Base-by-base conservation (phyloP, 2,329 filamentous ascomycete species). In the Pyrenophora seminiperda region DNA sequence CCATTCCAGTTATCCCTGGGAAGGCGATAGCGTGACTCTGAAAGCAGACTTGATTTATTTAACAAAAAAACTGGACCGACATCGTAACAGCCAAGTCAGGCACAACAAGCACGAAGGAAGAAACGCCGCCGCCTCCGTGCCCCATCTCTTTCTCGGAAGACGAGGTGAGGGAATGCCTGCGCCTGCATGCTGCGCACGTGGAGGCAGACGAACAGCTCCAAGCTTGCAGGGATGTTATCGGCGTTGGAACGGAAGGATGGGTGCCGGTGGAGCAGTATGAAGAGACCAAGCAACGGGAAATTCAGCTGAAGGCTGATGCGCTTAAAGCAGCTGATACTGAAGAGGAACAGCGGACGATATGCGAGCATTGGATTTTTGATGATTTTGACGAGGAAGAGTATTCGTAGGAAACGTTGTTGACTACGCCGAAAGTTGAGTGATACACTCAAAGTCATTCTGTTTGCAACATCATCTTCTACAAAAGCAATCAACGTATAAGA, bases 361-460 rank as follows among this genome's bases (percentile, higher is more conserved):
- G 4, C 11, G 53, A 62, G 53, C 62, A 68, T 53, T 68, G 64
- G 66, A 51, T 61, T 5, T 66, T 67, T 38, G 65, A 68, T 50
- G 67, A 72, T 46, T 65, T 68, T 46, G 62, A 70, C 54, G 68
- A 73, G 56, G 56, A 61, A 17, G 58, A 62, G 49, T 65, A 66
- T 55, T 10, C 13, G n/a, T n/a, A n/a, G n/a, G n/a, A n/a, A n/a
- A n/a, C n/a, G n/a, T n/a, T n/a, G n/a, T n/a, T n/a, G n/a, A n/a
- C n/a, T n/a, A n/a, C n/a, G n/a, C n/a, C n/a, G n/a, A n/a, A n/a
- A n/a, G n/a, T n/a, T n/a, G n/a, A n/a, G n/a, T n/a, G n/a, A n/a
- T n/a, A n/a, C n/a, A n/a, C n/a, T n/a, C n/a, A n/a, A n/a, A n/a
- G n/a, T n/a, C n/a, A n/a, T n/a, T n/a, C n/a, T n/a, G n/a, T n/a